phyloP scores from a whole-genome alignment of 495 filamentous ascomycete species.

The Letharia lupina region DNA sequence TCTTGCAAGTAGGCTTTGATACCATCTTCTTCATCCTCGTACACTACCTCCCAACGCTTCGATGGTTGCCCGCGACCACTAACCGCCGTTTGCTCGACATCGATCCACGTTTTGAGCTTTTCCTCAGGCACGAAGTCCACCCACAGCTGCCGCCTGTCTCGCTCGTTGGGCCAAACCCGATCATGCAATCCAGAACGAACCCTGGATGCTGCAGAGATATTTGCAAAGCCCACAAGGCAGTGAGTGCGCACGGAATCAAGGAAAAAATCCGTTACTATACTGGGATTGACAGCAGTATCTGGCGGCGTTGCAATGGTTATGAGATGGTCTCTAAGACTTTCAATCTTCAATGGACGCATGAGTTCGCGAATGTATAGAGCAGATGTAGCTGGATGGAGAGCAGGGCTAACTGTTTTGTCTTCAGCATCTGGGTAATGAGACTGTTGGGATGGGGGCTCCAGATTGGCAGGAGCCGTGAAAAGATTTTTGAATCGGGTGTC shows the following conservation, averaged over 20 bases:
- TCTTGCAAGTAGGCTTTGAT: slow-evolving; percentile 50
- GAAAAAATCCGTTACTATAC: slow-evolving; percentile 58
- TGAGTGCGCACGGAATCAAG: slow-evolving; percentile 83
- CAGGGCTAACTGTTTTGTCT: slow-evolving; percentile 49
- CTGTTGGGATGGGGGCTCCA: slow-evolving; percentile 16
- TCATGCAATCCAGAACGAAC: slow-evolving; percentile 71
- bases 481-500: slow-evolving; percentile 49
- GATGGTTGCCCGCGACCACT: slow-evolving; percentile 38
- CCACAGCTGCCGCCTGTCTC: slow-evolving; percentile 74
- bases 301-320: slow-evolving; percentile 55
- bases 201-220: slow-evolving; percentile 60
- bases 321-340: slow-evolving; percentile 57
- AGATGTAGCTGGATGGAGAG: slow-evolving; percentile 73
- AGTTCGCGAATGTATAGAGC: slow-evolving; percentile 87
- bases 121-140: slow-evolving; percentile 85
- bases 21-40: slow-evolving; percentile 50
- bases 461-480: slow-evolving; percentile 33
- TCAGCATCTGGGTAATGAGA: slow-evolving; percentile 28
- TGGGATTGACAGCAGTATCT: slow-evolving; percentile 38
- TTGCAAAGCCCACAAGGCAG: slow-evolving; percentile 66
- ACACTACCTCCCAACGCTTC: slow-evolving; percentile 64
- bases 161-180: slow-evolving; percentile 78
- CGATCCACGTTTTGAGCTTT: slow-evolving; percentile 64
- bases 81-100: slow-evolving; percentile 50
- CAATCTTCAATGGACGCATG: slow-evolving; percentile 72